These are phyloP conservation scores for Orbilia brochopaga DNA, from an alignment of 2,329 filamentous ascomycete genomes.

Conservation along the genomic window DNA sequence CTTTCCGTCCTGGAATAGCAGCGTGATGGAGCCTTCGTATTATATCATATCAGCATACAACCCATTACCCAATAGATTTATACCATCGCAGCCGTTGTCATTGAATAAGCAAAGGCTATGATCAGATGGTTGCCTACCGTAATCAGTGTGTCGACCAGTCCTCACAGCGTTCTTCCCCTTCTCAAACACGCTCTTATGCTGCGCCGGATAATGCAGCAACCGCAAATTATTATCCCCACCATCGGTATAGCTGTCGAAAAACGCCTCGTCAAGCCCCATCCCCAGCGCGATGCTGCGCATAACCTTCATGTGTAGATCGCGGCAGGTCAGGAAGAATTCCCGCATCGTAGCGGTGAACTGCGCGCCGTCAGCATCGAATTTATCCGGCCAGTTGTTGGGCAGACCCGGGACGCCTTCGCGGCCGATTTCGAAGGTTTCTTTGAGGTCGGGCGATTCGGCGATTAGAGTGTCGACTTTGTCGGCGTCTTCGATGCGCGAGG, in stretches of 20 bases:
- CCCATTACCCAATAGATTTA: neutral
- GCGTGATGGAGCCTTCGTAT: constrained; percentile 65
- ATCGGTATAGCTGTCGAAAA: constrained; percentile 78
- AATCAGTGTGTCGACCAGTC: constrained; percentile 77
- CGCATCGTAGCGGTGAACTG: constrained; percentile 75
- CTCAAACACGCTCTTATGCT: constrained; percentile 70
- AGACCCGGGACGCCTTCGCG: constrained; percentile 63
- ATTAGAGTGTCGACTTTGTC: constrained; percentile 67
- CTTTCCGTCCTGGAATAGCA: constrained; percentile 67
- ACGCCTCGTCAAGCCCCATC: constrained; percentile 72
- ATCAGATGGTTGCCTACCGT: constrained; percentile 57
- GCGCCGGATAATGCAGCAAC: constrained; percentile 76
- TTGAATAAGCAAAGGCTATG: constrained; percentile 11
- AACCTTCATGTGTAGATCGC: constrained; percentile 74
- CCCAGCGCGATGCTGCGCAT: constrained; percentile 87
- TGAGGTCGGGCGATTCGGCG: constrained; percentile 66
- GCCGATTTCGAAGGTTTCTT: constrained; percentile 71
- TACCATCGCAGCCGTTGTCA: no score
- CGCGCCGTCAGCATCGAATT: constrained; percentile 62
- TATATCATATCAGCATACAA: neutral
- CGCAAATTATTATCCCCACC: constrained; percentile 74
- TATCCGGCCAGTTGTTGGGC: constrained; percentile 79
- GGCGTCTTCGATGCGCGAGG: constrained; percentile 65
- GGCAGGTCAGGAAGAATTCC: constrained; percentile 75
- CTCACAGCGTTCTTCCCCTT: constrained; percentile 73